Conservation (phyloP, 352 stramenopile species). For the Phytophthora megakarya region DNA sequence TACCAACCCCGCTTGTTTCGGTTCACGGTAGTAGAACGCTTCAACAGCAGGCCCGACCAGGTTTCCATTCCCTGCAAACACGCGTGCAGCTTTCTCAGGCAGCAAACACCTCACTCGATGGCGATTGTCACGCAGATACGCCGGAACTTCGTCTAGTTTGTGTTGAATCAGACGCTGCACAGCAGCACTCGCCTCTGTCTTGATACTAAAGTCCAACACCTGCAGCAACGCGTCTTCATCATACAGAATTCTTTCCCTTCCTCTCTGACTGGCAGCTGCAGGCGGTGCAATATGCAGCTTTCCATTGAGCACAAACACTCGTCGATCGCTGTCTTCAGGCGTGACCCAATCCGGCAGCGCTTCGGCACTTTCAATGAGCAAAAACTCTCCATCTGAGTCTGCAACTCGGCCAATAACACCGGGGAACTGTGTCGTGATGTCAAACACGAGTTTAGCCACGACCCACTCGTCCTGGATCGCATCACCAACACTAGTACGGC, state of each 20-base stretch:
- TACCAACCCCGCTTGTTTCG: slow-evolving; percentile 45
- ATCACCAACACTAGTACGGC: slow-evolving; percentile 51
- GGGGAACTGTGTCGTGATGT: slow-evolving; percentile 42
- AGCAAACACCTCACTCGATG: slow-evolving; percentile 60
- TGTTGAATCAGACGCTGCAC: slow-evolving; percentile 49
- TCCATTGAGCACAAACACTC: slow-evolving; percentile 54
- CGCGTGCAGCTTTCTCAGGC: slow-evolving; percentile 34
- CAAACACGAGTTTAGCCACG: slow-evolving; percentile 49
- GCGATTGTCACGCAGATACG: slow-evolving; percentile 52
- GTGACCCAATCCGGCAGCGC: slow-evolving; percentile 67
- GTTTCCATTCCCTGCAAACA: slow-evolving; percentile 36
- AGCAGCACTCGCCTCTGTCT: slow-evolving; percentile 35
- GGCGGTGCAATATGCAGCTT: slow-evolving; percentile 50
- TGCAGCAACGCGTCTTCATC: slow-evolving; percentile 42
- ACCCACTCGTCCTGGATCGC: slow-evolving; percentile 81
- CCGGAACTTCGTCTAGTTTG: slow-evolving; percentile 48
- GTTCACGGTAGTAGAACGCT: slow-evolving; percentile 80
- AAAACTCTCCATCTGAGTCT: slow-evolving; percentile 74
- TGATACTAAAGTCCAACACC: slow-evolving; percentile 28
- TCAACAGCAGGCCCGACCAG: slow-evolving; percentile 58
- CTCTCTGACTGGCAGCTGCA: background rate
- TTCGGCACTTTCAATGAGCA: slow-evolving; percentile 81
- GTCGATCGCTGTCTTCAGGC: slow-evolving; percentile 53
- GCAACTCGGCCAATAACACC: slow-evolving; percentile 43
- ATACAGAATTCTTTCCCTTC: slow-evolving; percentile 21